phyloP scores from a whole-genome alignment of 1,139 yeast species.

The Blastobotrys aristatus region DNA sequence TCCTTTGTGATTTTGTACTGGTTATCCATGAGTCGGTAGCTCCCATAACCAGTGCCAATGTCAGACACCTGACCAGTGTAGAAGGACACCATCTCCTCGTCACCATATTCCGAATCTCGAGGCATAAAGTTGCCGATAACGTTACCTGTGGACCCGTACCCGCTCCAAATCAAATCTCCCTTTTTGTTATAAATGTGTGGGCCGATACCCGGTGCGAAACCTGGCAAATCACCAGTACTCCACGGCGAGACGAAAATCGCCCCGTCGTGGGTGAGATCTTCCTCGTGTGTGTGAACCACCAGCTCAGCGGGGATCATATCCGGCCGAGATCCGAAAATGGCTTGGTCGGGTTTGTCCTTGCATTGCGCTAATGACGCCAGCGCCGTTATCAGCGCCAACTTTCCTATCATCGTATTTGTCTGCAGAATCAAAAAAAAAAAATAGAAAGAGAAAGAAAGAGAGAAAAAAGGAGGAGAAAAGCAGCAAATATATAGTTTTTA shows the following conservation, averaged over 20 bases:
- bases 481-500: too few species aligned
- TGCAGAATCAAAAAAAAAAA: too few species aligned
- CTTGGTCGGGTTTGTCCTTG: constrained; percentile 1
- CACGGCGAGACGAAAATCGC: constrained; percentile 18
- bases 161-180: constrained; percentile 19
- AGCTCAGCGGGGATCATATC: constrained; percentile 18
- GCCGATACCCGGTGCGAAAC: constrained; percentile 14
- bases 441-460: neutral
- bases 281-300: constrained; percentile 12
- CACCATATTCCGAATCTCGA: constrained; percentile 4
- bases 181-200: constrained; percentile 16
- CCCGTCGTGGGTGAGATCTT: constrained; percentile 8
- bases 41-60: constrained; percentile 18
- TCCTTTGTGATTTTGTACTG: constrained; percentile 13
- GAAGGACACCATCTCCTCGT: constrained; percentile 10
- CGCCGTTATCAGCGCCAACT: neutral
- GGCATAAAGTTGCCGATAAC: constrained; percentile 17
- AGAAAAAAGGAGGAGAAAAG: too few species aligned
- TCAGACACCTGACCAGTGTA: constrained; percentile 16
- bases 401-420: neutral
- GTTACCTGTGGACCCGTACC: constrained; percentile 14
- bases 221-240: constrained; percentile 10
- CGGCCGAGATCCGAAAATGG: constrained; percentile 15
- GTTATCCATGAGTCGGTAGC: constrained; percentile 15
- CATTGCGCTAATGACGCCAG: neutral